Base-by-base conservation (phyloP, 2,329 filamentous ascomycete species). In the Phymatotrichopsis omnivora region DNA sequence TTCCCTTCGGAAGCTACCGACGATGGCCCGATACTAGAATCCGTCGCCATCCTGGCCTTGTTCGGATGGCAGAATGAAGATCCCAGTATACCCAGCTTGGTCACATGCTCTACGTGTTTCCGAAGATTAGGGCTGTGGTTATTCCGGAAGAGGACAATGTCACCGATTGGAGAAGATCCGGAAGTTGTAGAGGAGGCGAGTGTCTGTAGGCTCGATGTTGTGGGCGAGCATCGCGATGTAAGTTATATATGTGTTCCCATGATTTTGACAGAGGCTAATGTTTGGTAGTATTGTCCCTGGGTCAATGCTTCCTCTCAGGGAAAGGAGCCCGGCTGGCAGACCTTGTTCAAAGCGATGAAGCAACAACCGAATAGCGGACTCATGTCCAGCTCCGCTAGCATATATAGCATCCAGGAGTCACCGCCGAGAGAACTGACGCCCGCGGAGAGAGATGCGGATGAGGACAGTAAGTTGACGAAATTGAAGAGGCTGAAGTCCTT, bases 41-140 rank as follows among this genome's bases (percentile, higher is more conserved):
- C 76, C 7, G 82, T 82, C 1, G 67, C 89, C 11, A 68, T 73
- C 1, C 68, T 91, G 42, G 80, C 84, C 8, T 63, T 86, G 16
- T 74, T 81, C 47, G 84, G 84, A 25, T 89, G 84, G 83, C 76
- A 85, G 57, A 77, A 76, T 31, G 60, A 61, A 38, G 63, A 78
- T 60, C 44, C 66, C 53, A 64, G 76, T 1, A 75, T 81, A 17
- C 76, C 80, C 30, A 82, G 85, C 49, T 75, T 89, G 12, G 79
- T 83, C 5, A 78, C 78, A 4, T 98, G 91, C 63, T 74, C 80
- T 47, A 83, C 85, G 16, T 98, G 91, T 61, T 82, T 93, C 59
- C 78, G 91, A 48, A 78, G 87, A 1, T 70, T 96, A 0, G 91
- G 91, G 0, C 70, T 98, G 2, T 98, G 91, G 91, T 81, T 98